Percentiles rank a stretch among this genome's conserved stretches.
These are phyloP conservation scores for Pyricularia grisea DNA, from an alignment of 2,329 filamentous ascomycete genomes.

Conservation along the genomic window DNA sequence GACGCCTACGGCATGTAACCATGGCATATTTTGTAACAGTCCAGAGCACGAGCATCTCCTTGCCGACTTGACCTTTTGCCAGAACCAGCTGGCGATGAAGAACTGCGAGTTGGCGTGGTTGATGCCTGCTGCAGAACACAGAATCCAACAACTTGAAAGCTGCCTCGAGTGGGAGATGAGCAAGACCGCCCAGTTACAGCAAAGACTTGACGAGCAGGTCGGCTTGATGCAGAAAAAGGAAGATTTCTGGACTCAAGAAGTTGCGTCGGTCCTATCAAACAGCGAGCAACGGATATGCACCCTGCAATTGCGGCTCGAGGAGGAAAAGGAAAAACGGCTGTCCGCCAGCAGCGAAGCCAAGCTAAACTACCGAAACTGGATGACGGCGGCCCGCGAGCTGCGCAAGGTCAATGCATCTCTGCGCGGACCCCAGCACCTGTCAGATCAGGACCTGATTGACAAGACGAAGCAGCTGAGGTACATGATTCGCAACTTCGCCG, in stretches of 20 bases:
- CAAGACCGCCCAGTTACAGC: too few species aligned
- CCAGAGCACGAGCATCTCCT: not conserved
- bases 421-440: not conserved
- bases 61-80: not conserved
- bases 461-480: not conserved
- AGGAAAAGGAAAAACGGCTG: not conserved
- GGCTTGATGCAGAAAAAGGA: too few species aligned
- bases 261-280: too few species aligned
- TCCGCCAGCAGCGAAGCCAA: not conserved
- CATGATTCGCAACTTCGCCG: not conserved
- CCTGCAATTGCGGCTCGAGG: not conserved
- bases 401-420: not conserved
- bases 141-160: too few species aligned
- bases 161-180: too few species aligned
- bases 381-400: not conserved
- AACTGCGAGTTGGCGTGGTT: not conserved
- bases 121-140: too few species aligned
- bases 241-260: too few species aligned
- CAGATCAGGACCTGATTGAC: not conserved
- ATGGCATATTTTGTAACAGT: not conserved
- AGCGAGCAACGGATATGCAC: not conserved
- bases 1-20: not conserved
- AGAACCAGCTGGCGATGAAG: not conserved
- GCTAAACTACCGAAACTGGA: not conserved
- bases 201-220: too few species aligned